Conservation (phyloP, 2,329 filamentous ascomycete species). For the Cytospora piceicola region DNA sequence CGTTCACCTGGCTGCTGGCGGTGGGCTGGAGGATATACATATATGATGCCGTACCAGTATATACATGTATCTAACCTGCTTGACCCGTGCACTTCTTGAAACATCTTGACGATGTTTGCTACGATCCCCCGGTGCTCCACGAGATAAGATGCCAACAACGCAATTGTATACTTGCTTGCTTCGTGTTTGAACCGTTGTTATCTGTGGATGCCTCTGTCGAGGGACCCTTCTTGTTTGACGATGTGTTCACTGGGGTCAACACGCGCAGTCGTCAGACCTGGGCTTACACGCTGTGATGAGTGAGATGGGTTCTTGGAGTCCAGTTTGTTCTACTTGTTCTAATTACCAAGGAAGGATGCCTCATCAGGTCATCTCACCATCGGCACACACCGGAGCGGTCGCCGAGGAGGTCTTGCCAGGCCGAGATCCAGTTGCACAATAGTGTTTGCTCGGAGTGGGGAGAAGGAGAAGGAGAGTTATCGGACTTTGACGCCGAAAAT, state of each 20-base stretch:
- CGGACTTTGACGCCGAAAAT: too few relatives aligned
- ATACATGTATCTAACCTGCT: not conserved
- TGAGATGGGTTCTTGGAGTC: not conserved
- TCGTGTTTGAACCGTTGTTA: too few relatives aligned
- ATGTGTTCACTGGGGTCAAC: not conserved
- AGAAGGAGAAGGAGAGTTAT: too few relatives aligned
- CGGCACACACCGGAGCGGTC: too few relatives aligned
- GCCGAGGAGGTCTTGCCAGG: too few relatives aligned
- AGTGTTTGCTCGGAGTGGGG: not conserved
- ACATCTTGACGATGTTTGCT: not conserved
- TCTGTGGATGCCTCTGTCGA: too few relatives aligned
- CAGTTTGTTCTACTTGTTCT: not conserved
- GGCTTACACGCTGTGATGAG: not conserved
- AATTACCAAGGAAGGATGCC: not conserved
- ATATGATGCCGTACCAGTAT: too few relatives aligned
- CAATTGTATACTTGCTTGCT: too few relatives aligned
- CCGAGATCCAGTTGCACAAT: not conserved
- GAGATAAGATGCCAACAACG: too few relatives aligned
- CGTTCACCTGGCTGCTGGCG: conserved; percentile 18
- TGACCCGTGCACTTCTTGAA: too few relatives aligned
- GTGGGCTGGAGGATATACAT: not conserved
- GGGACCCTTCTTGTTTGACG: too few relatives aligned
- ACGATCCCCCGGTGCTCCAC: too few relatives aligned
- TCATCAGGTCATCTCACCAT: not conserved
- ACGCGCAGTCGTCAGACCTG: not conserved